A percentile compares a stretch with the other conserved stretches of the same genome.
These are phyloP conservation scores for Panus rudis DNA, from an alignment of 768 basidiomycete species.

Conservation along the genomic window DNA sequence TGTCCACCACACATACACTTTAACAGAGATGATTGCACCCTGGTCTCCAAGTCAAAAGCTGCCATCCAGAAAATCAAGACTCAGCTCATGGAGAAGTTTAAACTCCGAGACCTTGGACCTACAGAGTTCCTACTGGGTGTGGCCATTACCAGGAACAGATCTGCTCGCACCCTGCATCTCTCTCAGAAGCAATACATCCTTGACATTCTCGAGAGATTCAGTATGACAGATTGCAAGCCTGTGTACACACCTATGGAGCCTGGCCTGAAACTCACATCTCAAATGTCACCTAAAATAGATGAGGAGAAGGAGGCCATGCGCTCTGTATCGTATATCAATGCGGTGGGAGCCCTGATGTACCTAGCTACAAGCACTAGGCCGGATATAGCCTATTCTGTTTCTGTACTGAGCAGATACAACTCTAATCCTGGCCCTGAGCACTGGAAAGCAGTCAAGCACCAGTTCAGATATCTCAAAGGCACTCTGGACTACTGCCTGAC, in stretches of 20 bases:
- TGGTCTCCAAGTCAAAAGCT: not conserved
- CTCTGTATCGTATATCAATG: conserved; percentile 16
- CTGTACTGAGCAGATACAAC: conserved; percentile 26
- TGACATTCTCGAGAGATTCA: conserved; percentile 15
- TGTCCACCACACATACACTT: no score
- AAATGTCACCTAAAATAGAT: not conserved
- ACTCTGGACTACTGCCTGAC: conserved; percentile 19
- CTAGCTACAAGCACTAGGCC: conserved; percentile 27
- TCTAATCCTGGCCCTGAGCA: conserved; percentile 27
- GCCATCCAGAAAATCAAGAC: not conserved
- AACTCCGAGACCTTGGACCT: not conserved
- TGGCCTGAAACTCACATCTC: conserved; percentile 2
- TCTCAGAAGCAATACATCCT: conserved; percentile 18
- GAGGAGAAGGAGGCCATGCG: conserved; percentile 6
- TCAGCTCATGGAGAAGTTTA: not conserved
- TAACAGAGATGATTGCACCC: not conserved
- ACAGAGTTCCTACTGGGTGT: conserved; percentile 6
- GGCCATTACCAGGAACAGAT: conserved; percentile 7
- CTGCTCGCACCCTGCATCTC: conserved; percentile 8
- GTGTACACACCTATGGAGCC: conserved; percentile 6
- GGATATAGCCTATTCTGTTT: conserved; percentile 33
- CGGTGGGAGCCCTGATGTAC: conserved; percentile 31
- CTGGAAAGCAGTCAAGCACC: conserved; percentile 31
- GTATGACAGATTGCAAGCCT: conserved; percentile 8
- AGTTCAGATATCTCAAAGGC: conserved; percentile 35